Evolutionary conservation across 331 rosid genomes (phyloP).

Genomic region (Phaseolus coccineus): DNA sequence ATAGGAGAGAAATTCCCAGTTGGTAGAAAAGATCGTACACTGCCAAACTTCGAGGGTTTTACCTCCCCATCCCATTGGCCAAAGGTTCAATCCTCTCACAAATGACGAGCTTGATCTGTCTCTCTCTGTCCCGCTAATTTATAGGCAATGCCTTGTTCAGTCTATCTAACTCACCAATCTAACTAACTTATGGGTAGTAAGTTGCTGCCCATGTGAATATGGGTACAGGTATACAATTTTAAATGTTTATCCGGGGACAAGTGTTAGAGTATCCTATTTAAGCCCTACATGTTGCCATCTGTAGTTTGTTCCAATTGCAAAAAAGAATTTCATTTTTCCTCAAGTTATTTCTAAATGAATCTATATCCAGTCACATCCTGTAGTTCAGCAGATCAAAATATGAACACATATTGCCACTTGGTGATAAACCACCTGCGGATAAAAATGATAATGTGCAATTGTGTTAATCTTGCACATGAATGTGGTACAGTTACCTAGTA

Average conservation of each 20-base stretch:
- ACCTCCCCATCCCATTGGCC: no score
- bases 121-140: neutral
- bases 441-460: neutral
- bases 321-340: slow-evolving; percentile 15
- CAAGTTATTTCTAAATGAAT: slow-evolving; percentile 15
- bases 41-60: neutral
- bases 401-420: neutral
- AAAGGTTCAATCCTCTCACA: neutral
- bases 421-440: neutral
- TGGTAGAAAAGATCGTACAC: neutral
- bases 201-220: neutral
- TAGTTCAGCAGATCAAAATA: neutral
- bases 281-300: neutral
- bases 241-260: neutral
- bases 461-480: slow-evolving; percentile 1
- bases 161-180: no score
- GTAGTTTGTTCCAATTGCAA: neutral
- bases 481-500: neutral
- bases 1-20: neutral
- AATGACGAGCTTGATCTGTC: neutral
- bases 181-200: neutral
- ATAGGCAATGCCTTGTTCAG: neutral
- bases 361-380: slow-evolving; percentile 1
- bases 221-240: neutral
- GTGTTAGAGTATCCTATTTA: neutral